Evolutionary conservation across 2,329 filamentous ascomycete genomes (phyloP), one percentile per base, ranked within the genome.

Genomic region (Gaeumannomyces sp.): DNA sequence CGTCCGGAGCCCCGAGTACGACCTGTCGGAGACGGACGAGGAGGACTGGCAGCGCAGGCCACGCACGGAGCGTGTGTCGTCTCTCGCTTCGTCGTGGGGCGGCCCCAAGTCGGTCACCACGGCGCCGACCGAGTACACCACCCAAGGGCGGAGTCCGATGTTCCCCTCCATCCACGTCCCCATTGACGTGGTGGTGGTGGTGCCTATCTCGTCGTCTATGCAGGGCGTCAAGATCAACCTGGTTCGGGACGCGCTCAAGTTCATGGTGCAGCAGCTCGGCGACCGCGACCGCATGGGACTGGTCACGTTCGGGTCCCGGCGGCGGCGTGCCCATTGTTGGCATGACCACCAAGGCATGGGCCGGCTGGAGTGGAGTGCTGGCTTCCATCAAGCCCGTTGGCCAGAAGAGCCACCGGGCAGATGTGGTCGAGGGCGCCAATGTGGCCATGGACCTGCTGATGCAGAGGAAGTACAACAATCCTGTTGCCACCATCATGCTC

Each of bases 211-310:
- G 0, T 96, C 94, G 1, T 98, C 95, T 0, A 99, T 98, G 94
- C 95, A 98, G 76, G 95, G 95, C n/a, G 86, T 99, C 67, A 99
- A 99, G 79, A 97, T 98, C 73, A 96, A 94, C 67, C 83, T 99
- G 1, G 86, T 99, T 19, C 89, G 93, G 58, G 95, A 99, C 76
- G 90, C 94, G 0, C 83, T 99, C 50, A 92, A 91, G 66, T 99
- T 98, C 75, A 89, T 99, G 76, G 92, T 99, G 2, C 85, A 89
- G 70, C 94, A 87, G 61, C 86, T 99, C 0, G 95, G 95, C 38
- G 93, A 97, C 70, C 86, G 93, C 64, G 95, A 99, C 75, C 90
- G 95, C 59, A 97, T 99, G 94, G 95, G 95, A 7, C 79, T 99
- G 59, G 95, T 99, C 28, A 97, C 95, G 0, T 99, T 99, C 75